Evolutionary conservation across 2,329 filamentous ascomycete species (phyloP).

Genomic region (Ophiostoma sp.): DNA sequence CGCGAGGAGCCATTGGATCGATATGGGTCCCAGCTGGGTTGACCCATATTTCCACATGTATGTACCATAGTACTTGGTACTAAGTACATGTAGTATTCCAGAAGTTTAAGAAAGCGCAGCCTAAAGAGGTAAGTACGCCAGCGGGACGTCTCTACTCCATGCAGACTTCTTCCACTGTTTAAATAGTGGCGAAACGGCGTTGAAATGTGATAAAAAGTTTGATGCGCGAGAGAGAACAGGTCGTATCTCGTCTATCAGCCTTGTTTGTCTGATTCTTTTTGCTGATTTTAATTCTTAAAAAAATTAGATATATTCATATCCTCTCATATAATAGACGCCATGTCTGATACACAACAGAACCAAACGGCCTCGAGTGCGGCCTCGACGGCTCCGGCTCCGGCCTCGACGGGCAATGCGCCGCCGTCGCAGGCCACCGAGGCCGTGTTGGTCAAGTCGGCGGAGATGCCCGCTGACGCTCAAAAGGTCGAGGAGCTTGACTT

Average conservation of each 20-base stretch:
- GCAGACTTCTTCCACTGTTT: neutral
- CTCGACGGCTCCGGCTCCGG: neutral
- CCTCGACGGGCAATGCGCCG: constrained; percentile 37
- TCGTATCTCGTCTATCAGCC: neutral
- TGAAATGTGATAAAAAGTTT: neutral
- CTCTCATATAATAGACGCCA: neutral
- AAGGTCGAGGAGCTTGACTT: constrained; percentile 91
- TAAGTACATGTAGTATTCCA: neutral
- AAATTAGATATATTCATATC: neutral
- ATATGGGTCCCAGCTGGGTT: neutral
- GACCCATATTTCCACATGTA: neutral
- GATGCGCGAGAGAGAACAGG: neutral
- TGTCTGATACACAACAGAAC: neutral
- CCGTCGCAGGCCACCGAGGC: constrained; percentile 66
- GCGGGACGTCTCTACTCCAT: neutral
- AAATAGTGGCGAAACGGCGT: constrained; percentile 6
- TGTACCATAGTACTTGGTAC: neutral
- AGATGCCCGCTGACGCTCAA: constrained; percentile 70
- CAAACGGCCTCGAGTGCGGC: neutral
- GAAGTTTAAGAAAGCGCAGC: neutral
- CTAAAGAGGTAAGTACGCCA: neutral
- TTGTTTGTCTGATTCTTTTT: neutral
- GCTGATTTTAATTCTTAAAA: neutral
- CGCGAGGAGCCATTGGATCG: neutral
- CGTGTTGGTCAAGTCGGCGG: constrained; percentile 77